These are phyloP conservation scores for Blastocystis sp. DNA, from an alignment of 352 stramenopile genomes.

Conservation along the genomic window DNA sequence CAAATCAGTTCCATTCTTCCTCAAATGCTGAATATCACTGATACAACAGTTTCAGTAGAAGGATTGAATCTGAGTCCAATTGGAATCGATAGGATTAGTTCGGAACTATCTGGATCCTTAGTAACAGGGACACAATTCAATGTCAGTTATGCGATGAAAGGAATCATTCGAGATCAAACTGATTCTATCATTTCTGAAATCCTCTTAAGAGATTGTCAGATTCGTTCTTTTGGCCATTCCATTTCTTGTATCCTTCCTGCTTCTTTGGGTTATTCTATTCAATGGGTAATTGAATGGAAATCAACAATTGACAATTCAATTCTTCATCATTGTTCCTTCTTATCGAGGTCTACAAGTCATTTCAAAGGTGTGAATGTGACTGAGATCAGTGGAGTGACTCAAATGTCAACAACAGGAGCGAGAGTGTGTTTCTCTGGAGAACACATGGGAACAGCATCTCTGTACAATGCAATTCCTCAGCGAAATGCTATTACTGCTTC, in stretches of 20 bases:
- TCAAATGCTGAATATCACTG: neutral
- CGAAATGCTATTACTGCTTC: neutral
- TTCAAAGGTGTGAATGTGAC: neutral
- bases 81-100: neutral
- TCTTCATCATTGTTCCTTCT: neutral
- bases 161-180: neutral
- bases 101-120: neutral
- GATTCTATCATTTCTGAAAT: neutral
- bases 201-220: neutral
- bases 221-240: neutral
- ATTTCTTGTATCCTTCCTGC: neutral
- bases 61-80: neutral
- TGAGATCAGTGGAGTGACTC: neutral
- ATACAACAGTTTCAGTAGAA: neutral
- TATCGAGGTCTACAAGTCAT: neutral
- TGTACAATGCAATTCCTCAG: neutral
- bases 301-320: neutral
- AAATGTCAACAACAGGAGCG: neutral
- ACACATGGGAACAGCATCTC: neutral
- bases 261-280: neutral
- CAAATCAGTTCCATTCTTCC: neutral
- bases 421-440: neutral
- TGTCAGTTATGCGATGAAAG: neutral
- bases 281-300: neutral
- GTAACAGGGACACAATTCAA: neutral